Conservation (phyloP, 345 rosid genomes). For the Salix arbutifolia region DNA sequence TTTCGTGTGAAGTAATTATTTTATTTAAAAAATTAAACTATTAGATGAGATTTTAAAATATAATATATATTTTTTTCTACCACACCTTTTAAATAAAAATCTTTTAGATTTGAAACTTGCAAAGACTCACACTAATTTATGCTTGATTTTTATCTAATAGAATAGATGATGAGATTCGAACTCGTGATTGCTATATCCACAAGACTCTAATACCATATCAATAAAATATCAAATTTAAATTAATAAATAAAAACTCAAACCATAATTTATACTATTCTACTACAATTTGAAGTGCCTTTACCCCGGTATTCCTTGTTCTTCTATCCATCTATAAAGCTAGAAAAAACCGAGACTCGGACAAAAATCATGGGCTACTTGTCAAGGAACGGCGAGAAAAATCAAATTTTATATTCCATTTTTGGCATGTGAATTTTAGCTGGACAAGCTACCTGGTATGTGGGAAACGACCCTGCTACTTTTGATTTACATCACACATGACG, state of each 20-base stretch:
- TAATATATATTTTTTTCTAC: no score
- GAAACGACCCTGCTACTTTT: slow-evolving; percentile 31
- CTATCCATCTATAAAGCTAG: slow-evolving; percentile 15
- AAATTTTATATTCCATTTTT: slow-evolving; percentile 17
- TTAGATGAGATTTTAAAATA: no score
- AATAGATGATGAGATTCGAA: accelerated
- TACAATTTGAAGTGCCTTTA: neutral
- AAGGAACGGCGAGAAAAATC: slow-evolving; percentile 1
- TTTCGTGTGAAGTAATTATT: neutral
- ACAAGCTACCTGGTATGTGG: slow-evolving; percentile 61
- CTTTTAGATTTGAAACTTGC: no score
- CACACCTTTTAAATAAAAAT: no score
- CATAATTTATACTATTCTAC: no score
- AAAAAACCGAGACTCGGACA: slow-evolving; percentile 20
- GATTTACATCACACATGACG: slow-evolving; percentile 46
- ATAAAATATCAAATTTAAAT: no score
- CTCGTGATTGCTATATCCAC: accelerated
- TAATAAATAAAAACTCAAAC: no score
- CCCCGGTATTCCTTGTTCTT: slow-evolving; percentile 4
- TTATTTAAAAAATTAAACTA: no score
- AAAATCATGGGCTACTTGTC: slow-evolving; percentile 18
- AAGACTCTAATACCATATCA: no score
- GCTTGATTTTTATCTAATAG: no score
- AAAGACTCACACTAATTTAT: no score
- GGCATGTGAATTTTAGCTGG: slow-evolving; percentile 58